A percentile compares a stretch with the other conserved stretches of the same genome.
phyloP scores from a whole-genome alignment of 2,329 filamentous ascomycete species.

The Colletotrichum cuscutae region DNA sequence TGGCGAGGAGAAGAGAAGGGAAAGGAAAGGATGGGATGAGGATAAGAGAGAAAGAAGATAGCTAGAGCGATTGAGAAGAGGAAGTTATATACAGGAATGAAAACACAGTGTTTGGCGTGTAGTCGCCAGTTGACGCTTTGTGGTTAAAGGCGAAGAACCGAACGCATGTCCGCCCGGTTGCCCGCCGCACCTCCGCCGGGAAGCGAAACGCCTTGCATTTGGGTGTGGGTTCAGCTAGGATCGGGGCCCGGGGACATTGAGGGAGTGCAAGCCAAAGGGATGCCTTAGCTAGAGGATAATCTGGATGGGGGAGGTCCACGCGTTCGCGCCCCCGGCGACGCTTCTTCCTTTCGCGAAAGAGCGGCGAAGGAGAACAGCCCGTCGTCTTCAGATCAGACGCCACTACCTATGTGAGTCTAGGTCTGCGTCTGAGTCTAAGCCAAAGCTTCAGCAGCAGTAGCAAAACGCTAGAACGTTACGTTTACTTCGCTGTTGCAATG shows the following conservation, averaged over 20 bases:
- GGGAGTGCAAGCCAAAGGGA: background rate
- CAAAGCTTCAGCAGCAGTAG: background rate
- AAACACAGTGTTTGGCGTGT: background rate
- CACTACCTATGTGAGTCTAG: constrained; percentile 1
- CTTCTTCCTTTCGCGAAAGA: constrained; percentile 6
- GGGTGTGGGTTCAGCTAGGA: constrained; percentile 24
- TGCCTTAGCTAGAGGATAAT: background rate
- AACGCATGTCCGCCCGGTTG: constrained; percentile 31
- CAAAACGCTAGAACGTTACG: background rate
- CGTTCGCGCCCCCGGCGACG: constrained; percentile 1
- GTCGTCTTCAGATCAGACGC: constrained; percentile 21
- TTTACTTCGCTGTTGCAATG: background rate
- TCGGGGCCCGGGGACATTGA: constrained; percentile 10
- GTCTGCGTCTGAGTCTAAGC: background rate
- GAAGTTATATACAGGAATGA: constrained; percentile 24
- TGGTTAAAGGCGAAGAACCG: constrained; percentile 13
- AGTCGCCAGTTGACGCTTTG: background rate
- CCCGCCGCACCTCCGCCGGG: constrained; percentile 30
- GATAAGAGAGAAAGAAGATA: too few relatives aligned
- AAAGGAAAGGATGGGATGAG: constrained; percentile 7
- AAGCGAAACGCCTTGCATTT: constrained; percentile 31
- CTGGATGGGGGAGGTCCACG: constrained; percentile 20
- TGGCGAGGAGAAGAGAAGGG: background rate
- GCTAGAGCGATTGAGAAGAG: background rate
- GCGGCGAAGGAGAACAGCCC: constrained; percentile 12